phyloP scores from a whole-genome alignment of 257 asterid species.

The Przewalskia tangutica region DNA sequence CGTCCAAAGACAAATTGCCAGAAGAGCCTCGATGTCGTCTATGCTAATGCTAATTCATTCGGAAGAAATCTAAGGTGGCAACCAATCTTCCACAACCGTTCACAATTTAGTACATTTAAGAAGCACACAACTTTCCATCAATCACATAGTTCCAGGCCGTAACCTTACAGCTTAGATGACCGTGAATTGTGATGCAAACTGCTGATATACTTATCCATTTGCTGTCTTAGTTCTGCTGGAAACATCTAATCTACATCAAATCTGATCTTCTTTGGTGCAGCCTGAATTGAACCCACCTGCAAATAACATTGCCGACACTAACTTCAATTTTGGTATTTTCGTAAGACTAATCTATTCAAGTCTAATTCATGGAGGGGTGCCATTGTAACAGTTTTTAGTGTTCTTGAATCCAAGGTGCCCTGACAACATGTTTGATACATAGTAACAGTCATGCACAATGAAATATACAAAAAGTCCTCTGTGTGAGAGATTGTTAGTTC shows the following conservation, averaged over 20 bases:
- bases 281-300: constrained; percentile 55
- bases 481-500: background rate
- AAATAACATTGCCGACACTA: background rate
- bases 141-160: background rate
- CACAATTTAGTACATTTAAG: background rate
- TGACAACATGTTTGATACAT: no score
- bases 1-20: background rate
- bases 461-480: background rate
- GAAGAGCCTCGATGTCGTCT: background rate
- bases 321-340: no score
- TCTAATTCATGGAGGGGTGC: background rate
- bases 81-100: background rate
- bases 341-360: background rate
- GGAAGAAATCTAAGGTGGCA: background rate
- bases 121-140: background rate
- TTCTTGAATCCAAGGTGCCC: no score
- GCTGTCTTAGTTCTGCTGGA: background rate
- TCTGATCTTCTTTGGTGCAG: constrained; percentile 71
- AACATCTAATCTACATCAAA: constrained; percentile 33
- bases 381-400: no score
- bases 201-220: background rate
- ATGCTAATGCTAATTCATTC: background rate
- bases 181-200: background rate
- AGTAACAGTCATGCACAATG: background rate
- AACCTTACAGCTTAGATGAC: background rate